phyloP scores from a whole-genome alignment of 2,329 filamentous ascomycete genomes.

The Sporothrix protearum region DNA sequence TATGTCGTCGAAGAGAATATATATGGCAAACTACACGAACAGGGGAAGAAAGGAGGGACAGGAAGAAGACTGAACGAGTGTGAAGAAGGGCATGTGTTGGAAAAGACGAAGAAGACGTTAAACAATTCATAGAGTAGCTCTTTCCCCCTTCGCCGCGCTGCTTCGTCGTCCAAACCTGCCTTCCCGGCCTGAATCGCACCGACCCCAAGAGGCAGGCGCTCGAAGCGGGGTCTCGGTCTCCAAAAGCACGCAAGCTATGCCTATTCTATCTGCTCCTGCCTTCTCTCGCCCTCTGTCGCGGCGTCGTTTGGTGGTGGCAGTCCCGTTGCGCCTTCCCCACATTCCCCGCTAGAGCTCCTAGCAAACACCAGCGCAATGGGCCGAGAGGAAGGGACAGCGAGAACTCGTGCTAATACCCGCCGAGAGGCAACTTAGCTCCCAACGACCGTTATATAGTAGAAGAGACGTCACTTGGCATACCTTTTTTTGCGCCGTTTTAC shows the following conservation, averaged over 20 bases:
- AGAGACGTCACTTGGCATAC: background rate
- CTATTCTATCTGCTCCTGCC: background rate
- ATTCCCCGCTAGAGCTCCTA: conserved; percentile 9
- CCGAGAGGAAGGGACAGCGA: background rate
- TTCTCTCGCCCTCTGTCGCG: background rate
- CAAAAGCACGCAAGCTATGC: background rate
- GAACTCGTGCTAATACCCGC: conserved; percentile 8
- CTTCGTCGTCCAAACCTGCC: background rate
- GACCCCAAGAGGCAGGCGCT: background rate
- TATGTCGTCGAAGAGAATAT: background rate
- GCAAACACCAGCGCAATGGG: background rate
- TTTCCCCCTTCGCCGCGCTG: background rate
- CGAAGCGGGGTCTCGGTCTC: conserved; percentile 9
- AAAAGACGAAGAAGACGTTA: background rate
- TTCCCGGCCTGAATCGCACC: background rate
- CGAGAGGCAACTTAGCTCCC: background rate
- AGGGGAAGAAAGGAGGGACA: background rate
- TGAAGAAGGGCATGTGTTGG: background rate
- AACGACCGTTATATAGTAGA: background rate
- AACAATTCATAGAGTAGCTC: background rate
- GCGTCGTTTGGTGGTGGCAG: background rate
- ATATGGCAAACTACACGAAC: background rate
- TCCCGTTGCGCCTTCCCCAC: conserved; percentile 8
- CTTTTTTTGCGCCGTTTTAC: background rate
- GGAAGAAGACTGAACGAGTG: background rate